phyloP scores from a whole-genome alignment of 352 stramenopile species.

The Phytophthora multivora region DNA sequence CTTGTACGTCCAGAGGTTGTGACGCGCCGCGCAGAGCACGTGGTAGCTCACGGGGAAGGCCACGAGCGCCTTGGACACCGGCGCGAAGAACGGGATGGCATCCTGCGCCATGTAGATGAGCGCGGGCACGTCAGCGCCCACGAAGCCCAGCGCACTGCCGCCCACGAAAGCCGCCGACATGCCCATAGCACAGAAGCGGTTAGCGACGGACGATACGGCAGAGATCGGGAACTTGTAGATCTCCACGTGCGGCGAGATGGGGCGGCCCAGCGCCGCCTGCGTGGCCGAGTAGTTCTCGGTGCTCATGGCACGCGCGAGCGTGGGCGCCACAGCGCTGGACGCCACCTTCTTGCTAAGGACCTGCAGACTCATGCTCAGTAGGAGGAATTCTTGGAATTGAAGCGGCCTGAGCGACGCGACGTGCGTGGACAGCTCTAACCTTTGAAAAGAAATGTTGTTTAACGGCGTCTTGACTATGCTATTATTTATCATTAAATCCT shows the following conservation, averaged over 20 bases:
- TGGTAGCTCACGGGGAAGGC: constrained; percentile 95
- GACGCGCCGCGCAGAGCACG: constrained; percentile 86
- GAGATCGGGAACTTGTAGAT: constrained; percentile 96
- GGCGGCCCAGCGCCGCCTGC: constrained; percentile 88
- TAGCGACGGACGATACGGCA: constrained; percentile 94
- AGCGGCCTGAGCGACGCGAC: background rate
- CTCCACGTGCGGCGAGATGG: constrained; percentile 95
- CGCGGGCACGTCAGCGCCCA: constrained; percentile 76
- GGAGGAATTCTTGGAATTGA: constrained; percentile 24
- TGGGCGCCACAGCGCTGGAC: constrained; percentile 19
- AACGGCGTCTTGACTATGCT: background rate
- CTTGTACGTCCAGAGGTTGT: constrained; percentile 92
- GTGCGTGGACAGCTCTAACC: constrained; percentile 3
- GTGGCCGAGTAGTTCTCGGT: constrained; percentile 78
- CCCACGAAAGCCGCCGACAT: constrained; percentile 85
- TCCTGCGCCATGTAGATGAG: constrained; percentile 84
- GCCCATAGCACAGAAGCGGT: constrained; percentile 90
- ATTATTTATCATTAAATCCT: too few species aligned
- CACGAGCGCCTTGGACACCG: constrained; percentile 93
- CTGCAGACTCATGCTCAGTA: constrained; percentile 38
- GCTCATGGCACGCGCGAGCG: constrained; percentile 38
- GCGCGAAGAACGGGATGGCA: constrained; percentile 67
- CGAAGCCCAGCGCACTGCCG: constrained; percentile 69
- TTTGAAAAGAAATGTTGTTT: constrained; percentile 19
- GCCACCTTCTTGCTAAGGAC: constrained; percentile 38